These are phyloP conservation scores for Saturnispora galanensis DNA, from an alignment of 805 yeast genomes.

Conservation along the genomic window DNA sequence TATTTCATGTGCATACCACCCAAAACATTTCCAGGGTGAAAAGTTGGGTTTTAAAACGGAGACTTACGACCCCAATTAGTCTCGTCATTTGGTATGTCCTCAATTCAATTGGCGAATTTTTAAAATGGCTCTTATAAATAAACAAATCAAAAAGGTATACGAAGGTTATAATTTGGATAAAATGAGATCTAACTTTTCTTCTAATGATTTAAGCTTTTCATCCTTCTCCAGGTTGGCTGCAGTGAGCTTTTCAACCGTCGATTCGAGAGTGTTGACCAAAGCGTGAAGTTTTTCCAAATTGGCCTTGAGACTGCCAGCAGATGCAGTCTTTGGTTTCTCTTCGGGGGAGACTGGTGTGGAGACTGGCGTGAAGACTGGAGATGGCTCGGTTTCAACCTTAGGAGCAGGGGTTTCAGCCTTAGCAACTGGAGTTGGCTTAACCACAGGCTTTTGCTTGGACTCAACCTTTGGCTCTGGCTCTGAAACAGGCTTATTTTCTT, in stretches of 20 bases:
- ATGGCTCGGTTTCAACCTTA: too few relatives aligned
- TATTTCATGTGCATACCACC: too few relatives aligned
- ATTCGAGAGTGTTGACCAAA: slow-evolving; percentile 49
- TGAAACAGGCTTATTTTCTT: not conserved
- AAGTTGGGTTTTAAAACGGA: too few relatives aligned
- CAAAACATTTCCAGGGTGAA: too few relatives aligned
- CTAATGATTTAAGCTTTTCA: slow-evolving; percentile 46
- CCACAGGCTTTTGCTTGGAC: slow-evolving; percentile 9
- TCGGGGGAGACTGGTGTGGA: slow-evolving; percentile 15
- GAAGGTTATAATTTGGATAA: slow-evolving; percentile 28
- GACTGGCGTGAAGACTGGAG: not conserved
- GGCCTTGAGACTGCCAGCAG: slow-evolving; percentile 58
- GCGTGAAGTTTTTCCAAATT: slow-evolving; percentile 58
- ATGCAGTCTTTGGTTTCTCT: slow-evolving; percentile 20
- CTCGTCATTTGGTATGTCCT: too few relatives aligned
- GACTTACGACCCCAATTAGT: too few relatives aligned
- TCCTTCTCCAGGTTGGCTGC: slow-evolving; percentile 56
- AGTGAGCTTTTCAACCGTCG: slow-evolving; percentile 41
- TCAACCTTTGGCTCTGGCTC: slow-evolving; percentile 2
- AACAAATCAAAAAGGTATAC: not conserved
- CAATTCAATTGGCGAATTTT: too few relatives aligned
- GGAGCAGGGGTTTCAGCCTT: slow-evolving; percentile 4
- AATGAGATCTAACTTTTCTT: slow-evolving; percentile 49
- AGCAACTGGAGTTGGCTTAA: not conserved
- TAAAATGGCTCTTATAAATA: too few relatives aligned